These are phyloP conservation scores for Sapria himalayana DNA, from an alignment of 345 rosid genomes.

Conservation along the genomic window DNA sequence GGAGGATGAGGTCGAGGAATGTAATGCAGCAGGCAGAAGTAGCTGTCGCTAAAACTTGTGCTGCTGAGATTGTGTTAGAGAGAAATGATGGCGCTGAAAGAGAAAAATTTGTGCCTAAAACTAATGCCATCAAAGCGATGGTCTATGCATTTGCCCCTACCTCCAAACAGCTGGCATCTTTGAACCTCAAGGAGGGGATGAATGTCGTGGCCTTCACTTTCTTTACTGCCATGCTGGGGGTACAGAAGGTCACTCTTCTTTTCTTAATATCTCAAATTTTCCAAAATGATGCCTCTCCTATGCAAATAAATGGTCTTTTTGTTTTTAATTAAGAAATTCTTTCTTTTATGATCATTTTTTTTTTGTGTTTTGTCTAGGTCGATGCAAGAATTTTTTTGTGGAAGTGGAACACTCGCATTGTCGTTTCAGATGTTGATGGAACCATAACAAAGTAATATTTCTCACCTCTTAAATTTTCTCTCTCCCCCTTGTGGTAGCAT, in stretches of 20 bases:
- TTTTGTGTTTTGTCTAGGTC: constrained; percentile 25
- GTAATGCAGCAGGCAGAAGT: constrained; percentile 10
- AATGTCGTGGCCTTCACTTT: constrained; percentile 64
- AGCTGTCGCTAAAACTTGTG: constrained; percentile 11
- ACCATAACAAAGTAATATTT: constrained; percentile 93
- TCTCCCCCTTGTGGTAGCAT: too few species aligned
- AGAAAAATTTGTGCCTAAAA: constrained; percentile 13
- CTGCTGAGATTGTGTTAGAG: constrained; percentile 16
- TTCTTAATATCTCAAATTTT: too few species aligned
- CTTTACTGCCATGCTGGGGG: constrained; percentile 78
- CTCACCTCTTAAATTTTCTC: too few species aligned
- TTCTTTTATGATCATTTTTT: constrained; percentile 4
- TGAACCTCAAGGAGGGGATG: constrained; percentile 63
- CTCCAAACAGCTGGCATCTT: constrained; percentile 64
- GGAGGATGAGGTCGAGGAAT: constrained; percentile 22
- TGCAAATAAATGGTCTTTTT: too few species aligned
- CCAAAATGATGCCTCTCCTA: too few species aligned
- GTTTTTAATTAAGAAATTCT: too few species aligned
- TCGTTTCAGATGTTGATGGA: constrained; percentile 96
- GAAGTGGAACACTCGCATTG: constrained; percentile 86
- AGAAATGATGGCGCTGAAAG: constrained; percentile 10
- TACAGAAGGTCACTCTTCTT: constrained; percentile 64
- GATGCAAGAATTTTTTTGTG: constrained; percentile 82
- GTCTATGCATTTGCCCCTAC: constrained; percentile 46
- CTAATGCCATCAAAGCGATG: constrained; percentile 28